Evolutionary conservation across 116 monocot genomes (phyloP), one percentile per base, ranked within the genome.

Genomic region (Iris pallida): DNA sequence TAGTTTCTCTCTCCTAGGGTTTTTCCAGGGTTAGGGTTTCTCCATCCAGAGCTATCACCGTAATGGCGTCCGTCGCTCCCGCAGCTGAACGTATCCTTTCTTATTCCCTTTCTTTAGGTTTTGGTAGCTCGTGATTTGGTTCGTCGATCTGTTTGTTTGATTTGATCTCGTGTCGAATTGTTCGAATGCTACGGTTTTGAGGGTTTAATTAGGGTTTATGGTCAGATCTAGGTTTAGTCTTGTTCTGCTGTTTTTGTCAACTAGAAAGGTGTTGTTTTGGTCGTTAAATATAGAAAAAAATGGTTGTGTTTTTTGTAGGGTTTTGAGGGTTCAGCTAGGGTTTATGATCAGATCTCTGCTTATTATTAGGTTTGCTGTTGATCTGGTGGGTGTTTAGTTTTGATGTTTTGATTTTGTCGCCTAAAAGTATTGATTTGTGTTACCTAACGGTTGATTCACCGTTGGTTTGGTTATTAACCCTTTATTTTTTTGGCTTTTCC

Each of bases 11-110:
- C 48, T 53, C 67, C 53, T 71, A 61, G 78, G 65, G 57, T 66
- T 65, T 44, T 17, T 11, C 53, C 17, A 42, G 8, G 7, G 15
- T 53, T 47, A 68, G 51, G 55, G 68, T 57, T 57, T 43, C 57
- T 57, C 49, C 47, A 40, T 43, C 45, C 51, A 65, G 48, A 49
- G 61, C 60, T 54, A 57, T 46, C 53, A 19, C 13, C 42, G 16
- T 53, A 67, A 75, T 78, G 75, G 74, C 82, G 43, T 53, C 78
- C 42, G 82, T 78, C 11, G 69, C 83, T 63, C 78, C 71, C n/a
- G 19, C 70, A 6, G 74, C 73, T 61, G 83, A 83, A 14, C 73
- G 83, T 83, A 83, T 75, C 78, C 83, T 83, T 64, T 19, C 4
- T 20, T 43, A 4, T 40, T 66, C 5, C 7, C 8, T 54, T 61